Base-by-base conservation (phyloP, 169 alveolate species). In the Eimeria praecox region DNA sequence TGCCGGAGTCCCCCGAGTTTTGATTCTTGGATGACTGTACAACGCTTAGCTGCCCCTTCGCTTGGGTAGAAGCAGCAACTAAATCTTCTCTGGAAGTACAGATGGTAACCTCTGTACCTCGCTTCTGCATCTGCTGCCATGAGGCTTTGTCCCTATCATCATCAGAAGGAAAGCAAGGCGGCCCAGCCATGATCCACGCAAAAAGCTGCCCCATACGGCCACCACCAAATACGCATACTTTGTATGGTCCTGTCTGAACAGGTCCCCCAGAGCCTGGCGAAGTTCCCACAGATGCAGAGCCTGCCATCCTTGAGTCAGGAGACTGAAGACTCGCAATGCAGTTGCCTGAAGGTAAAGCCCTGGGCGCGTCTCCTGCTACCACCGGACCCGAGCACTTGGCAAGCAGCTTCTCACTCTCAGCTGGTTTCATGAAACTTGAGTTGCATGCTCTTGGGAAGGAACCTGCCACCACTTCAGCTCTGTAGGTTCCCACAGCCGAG, bases 121-220 rank as follows among this genome's bases (percentile, higher is more conserved):
- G 44, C 94, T 3, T 87, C 52, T 87, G 82, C 69, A 42, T 87
- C 9, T 62, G 85, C 83, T 87, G 83, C 94, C 83, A 64, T 9
- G n/a, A 62, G 2, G 59, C 66, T 42, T 66, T 42, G 83, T 44
- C 94, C 12, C 66, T 44, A 33, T 42, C 12, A 64, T 22, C 93
- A 22, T 49, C 12, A 20, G 82, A 46, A 22, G 66, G 2, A 54
- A 0, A n/a, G 27, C 69, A 24, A 27, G 94, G 93, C 33, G 69
- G 27, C 12, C 96, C 94, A 9, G 94, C 96, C 42, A 94, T 64
- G 42, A 64, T 85, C 93, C 94, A 94, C 62, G 96, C 96, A 54
- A 94, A 33, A 14, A 94, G 89, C 94, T 94, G 96, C 69, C 96
- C 96, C 93, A 94, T 82, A 1, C 94, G 94, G 38, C 96, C 96